Base-by-base conservation (phyloP, 1,284 basidiomycete genomes). In the Sporisorium scitamineum region DNA sequence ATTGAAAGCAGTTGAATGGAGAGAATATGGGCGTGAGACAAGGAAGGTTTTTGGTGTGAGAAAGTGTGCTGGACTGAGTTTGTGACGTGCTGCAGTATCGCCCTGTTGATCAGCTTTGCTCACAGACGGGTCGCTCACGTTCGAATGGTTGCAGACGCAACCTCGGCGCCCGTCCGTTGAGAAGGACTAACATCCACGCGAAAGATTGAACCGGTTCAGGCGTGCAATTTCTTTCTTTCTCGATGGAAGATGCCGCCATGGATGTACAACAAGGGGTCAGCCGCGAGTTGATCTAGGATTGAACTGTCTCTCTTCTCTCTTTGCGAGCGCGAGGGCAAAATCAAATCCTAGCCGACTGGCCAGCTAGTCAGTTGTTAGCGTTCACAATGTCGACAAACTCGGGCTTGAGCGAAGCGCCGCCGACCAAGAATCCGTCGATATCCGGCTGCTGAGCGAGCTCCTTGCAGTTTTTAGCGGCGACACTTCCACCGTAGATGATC, bases 381-480 rank as follows among this genome's bases (percentile, higher is more conserved):
- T 96, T 96, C 89, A 95, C 90, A 85, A 98, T 97, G 73, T 97
- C 84, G 41, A 84, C 81, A 42, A 86, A 85, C 70, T 97, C 95
- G 69, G 96, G 95, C 89, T 99, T 99, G 87, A 99, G 90, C 44
- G 94, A 96, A 39, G 97, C 96, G 31, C 96, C 96, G 44, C 97
- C 97, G 41, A 99, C 97, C 76, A 99, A 91, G 92, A 98, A 98
- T n/a, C 96, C 96, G 86, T 98, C 95, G 65, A 99, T 92, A 86
- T 98, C 95, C 11, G 88, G 88, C 84, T 93, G 92, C 50, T 65
- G 59, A 22, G 72, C 60, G 54, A 82, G 75, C 85, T 97, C 94
- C 81, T 90, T 90, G 88, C 90, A 92, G 88, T 97, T 98, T 80
- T 89, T 90, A 42, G 90, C 94, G 61, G 90, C 94, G 68, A 99